Evolutionary conservation across 495 filamentous ascomycete species (phyloP), one percentile per base, ranked within the genome.

Genomic region (Aspergillus diversus): DNA sequence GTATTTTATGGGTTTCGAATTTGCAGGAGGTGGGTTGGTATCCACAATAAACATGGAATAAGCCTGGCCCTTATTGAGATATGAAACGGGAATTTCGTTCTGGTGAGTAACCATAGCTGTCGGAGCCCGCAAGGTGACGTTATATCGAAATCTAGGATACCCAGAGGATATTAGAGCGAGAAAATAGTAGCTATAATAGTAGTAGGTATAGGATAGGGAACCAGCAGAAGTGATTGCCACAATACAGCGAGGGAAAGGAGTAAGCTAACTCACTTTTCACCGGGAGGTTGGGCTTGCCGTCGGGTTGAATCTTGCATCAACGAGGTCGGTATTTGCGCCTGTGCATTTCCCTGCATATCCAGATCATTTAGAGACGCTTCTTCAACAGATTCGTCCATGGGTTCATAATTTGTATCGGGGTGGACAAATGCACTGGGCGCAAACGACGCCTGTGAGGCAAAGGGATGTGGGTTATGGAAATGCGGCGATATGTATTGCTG

Each of bases 61-160:
- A 32, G 90, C 89, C 76, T 97, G 94, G 12, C 94, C 93, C 75
- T 97, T 99, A 73, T 99, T 97, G 16, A 99, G 85, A 71, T 99
- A 99, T 0, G 92, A 96, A 15, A 97, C 86, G 0, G 95, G 95
- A 54, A 97, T 93, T 70, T 97, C 95, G 51, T 92, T 88, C 4
- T 85, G 71, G 63, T 90, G 84, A 70, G 90, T 96, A 66, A 96
- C 87, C 94, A 97, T 98, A n/a, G 94, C 94, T 2, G 94, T 97
- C 13, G 93, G 92, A 1, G 94, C 95, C 71, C 97, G 94, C 52
- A 99, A 78, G 0, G 92, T 92, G 43, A 92, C 88, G 69, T 92
- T 88, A 74, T 91, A 99, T 27, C 96, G 92, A 71, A 98, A 98
- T 63, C 93, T 96, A 43, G 57, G 76, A 73, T 4, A 75, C 81